Evolutionary conservation across 73 alveolate species (phyloP).

Genomic region (Uronychia binucleata): DNA sequence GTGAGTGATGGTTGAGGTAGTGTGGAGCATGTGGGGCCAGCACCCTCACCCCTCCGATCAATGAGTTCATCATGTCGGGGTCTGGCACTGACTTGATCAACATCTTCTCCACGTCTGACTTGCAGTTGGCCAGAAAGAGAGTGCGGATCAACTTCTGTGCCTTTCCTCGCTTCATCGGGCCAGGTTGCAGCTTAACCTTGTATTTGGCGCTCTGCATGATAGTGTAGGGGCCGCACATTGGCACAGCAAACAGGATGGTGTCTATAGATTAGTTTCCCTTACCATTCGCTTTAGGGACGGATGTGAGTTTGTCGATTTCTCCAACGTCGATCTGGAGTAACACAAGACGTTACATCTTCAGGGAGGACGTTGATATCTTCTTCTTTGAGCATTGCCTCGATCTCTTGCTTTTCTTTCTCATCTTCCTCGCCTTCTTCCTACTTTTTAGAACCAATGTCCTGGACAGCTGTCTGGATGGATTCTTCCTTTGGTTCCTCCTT

Average conservation of each 20-base stretch:
- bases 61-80: slow-evolving; percentile 42
- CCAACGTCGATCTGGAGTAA: slow-evolving; percentile 35
- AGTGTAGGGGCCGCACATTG: slow-evolving; percentile 82
- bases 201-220: slow-evolving; percentile 59
- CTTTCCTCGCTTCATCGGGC: slow-evolving; percentile 73
- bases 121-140: background rate
- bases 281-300: slow-evolving; percentile 59
- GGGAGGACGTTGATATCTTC: slow-evolving; percentile 58
- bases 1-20: too few species aligned
- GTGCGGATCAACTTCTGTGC: slow-evolving; percentile 57
- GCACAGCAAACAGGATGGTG: slow-evolving; percentile 54
- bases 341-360: slow-evolving; percentile 1
- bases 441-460: background rate
- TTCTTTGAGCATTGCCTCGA: slow-evolving; percentile 62
- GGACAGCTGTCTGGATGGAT: background rate
- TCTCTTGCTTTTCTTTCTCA: slow-evolving; percentile 66
- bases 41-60: slow-evolving; percentile 35
- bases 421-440: slow-evolving; percentile 12
- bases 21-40: too few species aligned
- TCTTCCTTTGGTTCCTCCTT: background rate
- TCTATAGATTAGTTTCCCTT: slow-evolving; percentile 1
- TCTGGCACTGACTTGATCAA: slow-evolving; percentile 23
- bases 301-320: slow-evolving; percentile 73
- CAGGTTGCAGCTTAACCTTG: slow-evolving; percentile 73
- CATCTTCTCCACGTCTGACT: slow-evolving; percentile 1